Conservation (phyloP, 352 stramenopile genomes). For the Elongisporangium prolatum region DNA sequence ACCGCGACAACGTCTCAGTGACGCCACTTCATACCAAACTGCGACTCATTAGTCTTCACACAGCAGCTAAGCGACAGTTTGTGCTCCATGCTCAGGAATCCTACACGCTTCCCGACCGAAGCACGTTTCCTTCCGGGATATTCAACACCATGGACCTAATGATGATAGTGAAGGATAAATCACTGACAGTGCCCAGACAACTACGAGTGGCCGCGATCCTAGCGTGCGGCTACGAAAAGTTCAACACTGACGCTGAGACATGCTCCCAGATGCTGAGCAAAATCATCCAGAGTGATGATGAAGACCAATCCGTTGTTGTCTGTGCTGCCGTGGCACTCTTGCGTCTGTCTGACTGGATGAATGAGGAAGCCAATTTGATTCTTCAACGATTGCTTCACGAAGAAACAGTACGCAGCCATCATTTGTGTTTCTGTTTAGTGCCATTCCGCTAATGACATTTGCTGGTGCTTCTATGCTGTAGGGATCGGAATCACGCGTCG, state of each 20-base stretch:
- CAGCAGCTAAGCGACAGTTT: conserved; percentile 59
- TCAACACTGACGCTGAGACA: conserved; percentile 50
- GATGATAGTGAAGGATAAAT: conserved; percentile 79
- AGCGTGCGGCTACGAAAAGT: conserved; percentile 71
- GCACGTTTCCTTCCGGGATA: conserved; percentile 47
- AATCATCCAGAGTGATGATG: conserved; percentile 39
- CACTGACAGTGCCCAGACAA: conserved; percentile 40
- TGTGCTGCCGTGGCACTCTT: conserved; percentile 73
- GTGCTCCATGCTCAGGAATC: conserved; percentile 60
- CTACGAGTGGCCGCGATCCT: conserved; percentile 72
- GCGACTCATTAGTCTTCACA: conserved; percentile 67
- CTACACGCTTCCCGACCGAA: conserved; percentile 49
- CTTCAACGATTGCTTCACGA: conserved; percentile 79
- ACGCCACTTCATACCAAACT: conserved; percentile 74
- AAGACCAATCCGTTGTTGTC: conserved; percentile 69
- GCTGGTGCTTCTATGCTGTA: conserved; percentile 10
- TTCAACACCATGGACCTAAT: conserved; percentile 84
- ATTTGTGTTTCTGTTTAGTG: background rate
- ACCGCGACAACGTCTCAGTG: conserved; percentile 26
- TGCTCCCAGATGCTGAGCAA: conserved; percentile 64
- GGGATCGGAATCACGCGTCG: conserved; percentile 60
- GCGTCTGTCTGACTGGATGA: conserved; percentile 79
- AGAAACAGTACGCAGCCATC: conserved; percentile 33
- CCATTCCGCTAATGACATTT: background rate
- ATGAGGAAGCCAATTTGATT: conserved; percentile 78